phyloP scores from a whole-genome alignment of 73 alveolate species.

The Paramecium primaurelia region DNA sequence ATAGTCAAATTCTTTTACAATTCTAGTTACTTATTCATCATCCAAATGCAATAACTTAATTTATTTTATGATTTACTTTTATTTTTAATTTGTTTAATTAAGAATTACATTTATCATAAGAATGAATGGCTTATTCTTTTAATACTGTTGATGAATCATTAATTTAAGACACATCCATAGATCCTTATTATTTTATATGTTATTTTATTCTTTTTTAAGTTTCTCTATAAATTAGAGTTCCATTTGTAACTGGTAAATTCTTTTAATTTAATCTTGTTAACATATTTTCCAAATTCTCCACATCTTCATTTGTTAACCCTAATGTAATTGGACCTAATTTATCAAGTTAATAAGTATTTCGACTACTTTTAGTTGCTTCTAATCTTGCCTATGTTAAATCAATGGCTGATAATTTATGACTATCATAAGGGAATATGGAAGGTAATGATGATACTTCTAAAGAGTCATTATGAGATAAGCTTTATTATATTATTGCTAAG shows the following conservation, averaged over 20 bases:
- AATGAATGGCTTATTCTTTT: conserved; percentile 20
- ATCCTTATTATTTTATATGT: background rate
- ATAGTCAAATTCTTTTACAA: conserved; percentile 16
- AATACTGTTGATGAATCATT: background rate
- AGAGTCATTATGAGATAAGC: background rate
- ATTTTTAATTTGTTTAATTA: background rate
- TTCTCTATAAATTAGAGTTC: background rate
- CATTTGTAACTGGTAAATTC: background rate
- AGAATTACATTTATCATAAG: background rate
- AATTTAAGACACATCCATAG: background rate
- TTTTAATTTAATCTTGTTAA: background rate
- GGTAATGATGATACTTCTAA: conserved; percentile 17
- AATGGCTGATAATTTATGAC: conserved; percentile 16
- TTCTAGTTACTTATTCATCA: conserved; percentile 17
- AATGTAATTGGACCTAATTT: conserved; percentile 36
- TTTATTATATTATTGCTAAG: background rate
- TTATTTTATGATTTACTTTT: background rate
- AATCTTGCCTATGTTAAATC: background rate
- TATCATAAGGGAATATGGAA: conserved; percentile 27
- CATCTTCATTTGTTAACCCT: conserved; percentile 4
- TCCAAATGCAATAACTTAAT: background rate
- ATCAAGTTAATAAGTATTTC: background rate
- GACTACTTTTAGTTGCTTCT: conserved; percentile 2
- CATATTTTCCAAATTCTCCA: conserved; percentile 18
- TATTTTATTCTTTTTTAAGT: background rate